These are phyloP conservation scores for Chlorociboria aeruginascens DNA, from an alignment of 495 filamentous ascomycete species.

Conservation along the genomic window DNA sequence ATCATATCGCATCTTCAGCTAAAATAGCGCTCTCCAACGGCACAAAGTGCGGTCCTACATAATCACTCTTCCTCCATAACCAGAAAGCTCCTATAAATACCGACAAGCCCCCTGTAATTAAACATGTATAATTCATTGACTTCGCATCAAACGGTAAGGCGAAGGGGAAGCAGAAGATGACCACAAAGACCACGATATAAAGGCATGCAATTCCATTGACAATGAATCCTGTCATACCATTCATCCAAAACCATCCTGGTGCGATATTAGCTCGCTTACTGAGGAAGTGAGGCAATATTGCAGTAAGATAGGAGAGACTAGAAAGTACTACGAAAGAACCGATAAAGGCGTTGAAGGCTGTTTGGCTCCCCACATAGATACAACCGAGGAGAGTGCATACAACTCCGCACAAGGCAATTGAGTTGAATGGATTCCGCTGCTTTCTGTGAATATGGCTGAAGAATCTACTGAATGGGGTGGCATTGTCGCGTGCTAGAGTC, in stretches of 20 bases:
- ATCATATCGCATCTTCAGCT: conserved; percentile 7
- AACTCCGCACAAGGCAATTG: conserved; percentile 41
- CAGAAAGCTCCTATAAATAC: conserved; percentile 8
- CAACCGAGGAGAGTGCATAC: conserved; percentile 45
- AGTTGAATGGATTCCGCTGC: conserved; percentile 45
- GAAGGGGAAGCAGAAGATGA: conserved; percentile 57
- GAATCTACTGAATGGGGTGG: conserved; percentile 31
- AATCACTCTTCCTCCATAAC: conserved; percentile 10
- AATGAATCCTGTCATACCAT: conserved; percentile 35
- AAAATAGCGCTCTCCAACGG: conserved; percentile 8
- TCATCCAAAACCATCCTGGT: conserved; percentile 51
- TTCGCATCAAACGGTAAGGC: conserved; percentile 30
- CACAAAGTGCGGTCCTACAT: conserved; percentile 11
- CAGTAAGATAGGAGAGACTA: conserved; percentile 51
- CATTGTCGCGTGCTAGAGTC: conserved; percentile 61
- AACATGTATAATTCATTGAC: conserved; percentile 41
- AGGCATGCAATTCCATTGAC: conserved; percentile 40
- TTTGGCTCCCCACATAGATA: conserved; percentile 52
- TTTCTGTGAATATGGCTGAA: conserved; percentile 25
- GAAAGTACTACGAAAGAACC: conserved; percentile 52
- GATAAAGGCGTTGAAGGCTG: conserved; percentile 56
- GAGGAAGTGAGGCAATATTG: conserved; percentile 55
- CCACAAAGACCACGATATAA: conserved; percentile 51
- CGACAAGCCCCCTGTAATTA: conserved; percentile 5
- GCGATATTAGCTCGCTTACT: conserved; percentile 40